These are phyloP conservation scores for Myriosclerotinia curreyana DNA, from an alignment of 2,329 filamentous ascomycete species.

Conservation along the genomic window DNA sequence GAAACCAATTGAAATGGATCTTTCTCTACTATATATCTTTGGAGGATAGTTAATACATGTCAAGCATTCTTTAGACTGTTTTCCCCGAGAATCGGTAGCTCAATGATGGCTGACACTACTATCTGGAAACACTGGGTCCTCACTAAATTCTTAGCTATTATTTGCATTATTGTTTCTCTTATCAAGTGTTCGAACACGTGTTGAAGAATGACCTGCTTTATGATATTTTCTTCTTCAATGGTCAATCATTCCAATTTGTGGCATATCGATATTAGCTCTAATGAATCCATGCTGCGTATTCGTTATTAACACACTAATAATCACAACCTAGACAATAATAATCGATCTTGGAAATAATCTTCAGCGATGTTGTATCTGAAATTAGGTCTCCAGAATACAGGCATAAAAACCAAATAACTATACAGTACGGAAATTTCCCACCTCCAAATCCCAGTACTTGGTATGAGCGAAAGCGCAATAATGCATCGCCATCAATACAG, in stretches of 20 bases:
- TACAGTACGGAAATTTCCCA: constrained; percentile 19
- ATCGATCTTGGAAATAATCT: neutral
- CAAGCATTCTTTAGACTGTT: constrained; percentile 4
- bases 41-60: neutral
- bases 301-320: neutral
- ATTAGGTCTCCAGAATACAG: neutral
- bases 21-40: neutral
- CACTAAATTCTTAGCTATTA: too few species aligned
- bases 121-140: neutral
- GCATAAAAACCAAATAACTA: neutral
- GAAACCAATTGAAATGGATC: neutral
- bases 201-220: neutral
- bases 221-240: neutral
- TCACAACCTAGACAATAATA: neutral
- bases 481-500: too few species aligned
- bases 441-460: neutral
- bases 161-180: too few species aligned
- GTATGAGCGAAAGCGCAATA: neutral
- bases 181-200: neutral
- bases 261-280: neutral
- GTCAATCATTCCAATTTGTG: neutral
- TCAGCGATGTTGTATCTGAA: neutral
- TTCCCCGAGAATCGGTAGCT: constrained; percentile 6
- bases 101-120: neutral
- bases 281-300: constrained; percentile 10